Base-by-base conservation (phyloP, 2,329 filamentous ascomycete genomes). In the Aureobasidium musti region DNA sequence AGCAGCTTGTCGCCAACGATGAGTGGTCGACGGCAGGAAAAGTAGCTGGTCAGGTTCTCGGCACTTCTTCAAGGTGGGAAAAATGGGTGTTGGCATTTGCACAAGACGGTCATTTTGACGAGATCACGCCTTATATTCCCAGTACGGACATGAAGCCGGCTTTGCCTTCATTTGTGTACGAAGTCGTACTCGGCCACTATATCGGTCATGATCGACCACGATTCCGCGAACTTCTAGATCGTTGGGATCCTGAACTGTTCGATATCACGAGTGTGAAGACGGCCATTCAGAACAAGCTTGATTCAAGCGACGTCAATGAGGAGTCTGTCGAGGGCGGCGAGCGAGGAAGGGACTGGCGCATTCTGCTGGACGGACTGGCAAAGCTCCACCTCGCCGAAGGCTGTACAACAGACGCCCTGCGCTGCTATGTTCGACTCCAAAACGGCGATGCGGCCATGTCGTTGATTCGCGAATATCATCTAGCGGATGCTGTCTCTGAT, bases 51-150 rank as follows among this genome's bases (percentile, higher is more conserved):
- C 92, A 89, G 73, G 93, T 97, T 0, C 82, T 99, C 1, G 87
- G 87, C 50, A 91, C 89, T 1, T 87, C 92, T 0, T 83, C 89
- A 56, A 83, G 89, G 71, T 99, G 95, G 95, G 93, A 98, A 79
- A 91, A 96, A 73, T 98, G 94, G 92, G 90, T 96, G 5, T 96
- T 91, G 87, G 89, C 87, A 0, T 99, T 99, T 78, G 91, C 92
- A 8, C 89, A 92, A 47, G 90, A 91, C 2, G 86, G 91, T 70
- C 92, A 88, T 73, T 92, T 96, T 72, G 91, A 97, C 75, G 93
- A 97, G 72, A 97, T 99, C 68, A 90, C 91, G 5, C 85, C 90
- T 41, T 88, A 90, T 73, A 91, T 99, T 35, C 95, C 95, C 0
- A 87, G 86, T 1, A 85, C 88, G 63, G 86, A 88, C n/a, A 83